Conservation (phyloP, 805 yeast species). For the Saccharomyces mikatae region DNA sequence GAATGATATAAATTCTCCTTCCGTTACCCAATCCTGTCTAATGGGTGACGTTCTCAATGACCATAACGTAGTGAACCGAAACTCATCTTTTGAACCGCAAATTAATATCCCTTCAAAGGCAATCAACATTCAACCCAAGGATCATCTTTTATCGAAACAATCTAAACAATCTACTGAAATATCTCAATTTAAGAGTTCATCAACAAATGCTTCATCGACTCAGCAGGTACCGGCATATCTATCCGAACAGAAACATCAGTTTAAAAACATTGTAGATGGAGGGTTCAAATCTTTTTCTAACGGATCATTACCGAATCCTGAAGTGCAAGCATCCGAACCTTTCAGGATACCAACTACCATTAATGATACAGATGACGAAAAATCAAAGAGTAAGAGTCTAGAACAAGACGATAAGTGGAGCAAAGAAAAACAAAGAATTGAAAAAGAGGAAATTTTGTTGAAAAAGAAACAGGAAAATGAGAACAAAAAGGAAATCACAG, state of each 20-base stretch:
- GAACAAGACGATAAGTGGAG: constrained; percentile 3
- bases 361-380: neutral
- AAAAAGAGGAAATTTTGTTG: constrained; percentile 8
- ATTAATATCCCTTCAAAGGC: neutral
- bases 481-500: constrained; percentile 16
- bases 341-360: neutral
- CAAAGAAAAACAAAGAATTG: constrained; percentile 8
- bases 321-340: neutral
- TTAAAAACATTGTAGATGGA: neutral
- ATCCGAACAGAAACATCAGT: neutral
- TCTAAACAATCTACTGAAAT: neutral
- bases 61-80: neutral
- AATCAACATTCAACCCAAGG: neutral
- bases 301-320: neutral
- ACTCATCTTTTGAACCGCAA: neutral
- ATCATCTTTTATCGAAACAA: neutral
- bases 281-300: neutral
- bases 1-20: neutral
- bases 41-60: neutral
- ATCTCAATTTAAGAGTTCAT: neutral
- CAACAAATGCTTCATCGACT: neutral
- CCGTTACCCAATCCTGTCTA: neutral
- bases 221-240: neutral
- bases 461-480: constrained; percentile 16
- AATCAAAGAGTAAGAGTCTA: constrained; percentile 1